Evolutionary conservation across 2,329 filamentous ascomycete genomes (phyloP), one percentile per base, ranked within the genome.

Genomic region (Bipolaris oryzae): DNA sequence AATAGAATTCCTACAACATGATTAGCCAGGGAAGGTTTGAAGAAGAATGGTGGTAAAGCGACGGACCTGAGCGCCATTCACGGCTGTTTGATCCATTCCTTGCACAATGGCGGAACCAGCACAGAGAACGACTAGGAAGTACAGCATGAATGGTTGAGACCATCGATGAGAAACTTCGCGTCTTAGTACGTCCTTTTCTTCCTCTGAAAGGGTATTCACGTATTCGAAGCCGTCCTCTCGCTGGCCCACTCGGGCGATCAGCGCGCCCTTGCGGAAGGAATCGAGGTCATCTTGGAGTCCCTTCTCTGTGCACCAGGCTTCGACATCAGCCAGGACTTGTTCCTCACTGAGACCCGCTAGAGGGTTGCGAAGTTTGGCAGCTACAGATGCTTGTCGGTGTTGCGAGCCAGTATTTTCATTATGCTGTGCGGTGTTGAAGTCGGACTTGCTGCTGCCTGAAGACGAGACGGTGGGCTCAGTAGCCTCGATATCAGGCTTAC

Each of bases 81-180:
- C 69, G 3, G 70, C 71, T 5, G 72, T 72, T 45, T 74, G 70
- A 50, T 74, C 71, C 71, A 71, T 71, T 20, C 87, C 88, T 68
- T 90, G 88, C 0, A 90, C 88, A 21, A 87, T 87, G 15, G 88
- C 88, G 41, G 84, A 88, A 18, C 85, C 80, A n/a, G 86, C 89
- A 66, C 87, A 89, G 34, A 88, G 79, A 57, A 87, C 69, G 60
- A 91, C 85, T 7, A 90, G 81, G 49, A 86, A 79, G 72, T 89
- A 90, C 46, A 91, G 80, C 71, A 84, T 83, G 60, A 72, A 78
- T 0, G 89, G 88, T 65, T 92, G 89, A 5, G 82, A 84, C 89
- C 89, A 92, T 58, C 85, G 87, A 67, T 89, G 82, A 1, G 82
- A 83, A 38, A 84, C 81, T 69, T 92, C 89, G 16, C 82, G 79